Evolutionary conservation across 768 basidiomycete genomes (phyloP), one percentile per base, ranked within the genome.

Genomic region (Podaxis sp.): DNA sequence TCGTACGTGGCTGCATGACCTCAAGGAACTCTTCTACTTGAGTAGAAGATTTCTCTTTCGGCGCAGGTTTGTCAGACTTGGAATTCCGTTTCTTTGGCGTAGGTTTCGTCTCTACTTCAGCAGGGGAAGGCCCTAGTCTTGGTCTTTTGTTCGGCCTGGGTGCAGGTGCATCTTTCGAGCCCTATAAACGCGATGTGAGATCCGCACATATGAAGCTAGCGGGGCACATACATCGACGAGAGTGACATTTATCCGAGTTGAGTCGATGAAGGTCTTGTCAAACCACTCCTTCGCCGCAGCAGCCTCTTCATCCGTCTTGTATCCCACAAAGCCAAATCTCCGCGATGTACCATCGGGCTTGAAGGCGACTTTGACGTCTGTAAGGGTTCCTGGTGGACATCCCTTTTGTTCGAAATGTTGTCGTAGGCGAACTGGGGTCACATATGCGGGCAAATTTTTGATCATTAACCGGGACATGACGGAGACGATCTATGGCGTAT

Each of bases 251-350:
- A 98, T 85, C 64, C 88, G 83, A 8, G 88, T 83, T 6, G 92
- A 89, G 52, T 89, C 93, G 30, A 98, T 81, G 71, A 90, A 99
- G 0, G 90, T 92, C 24, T 84, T 81, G 73, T 96, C 86, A 67
- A 91, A 96, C 90, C 91, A 99, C 39, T 88, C 84, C 71, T 84
- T 85, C 0, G 92, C 95, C 4, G 80, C 79, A 5, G 75, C 61
- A 0, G 96, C 96, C 63, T 97, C 92, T 30, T 83, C 78, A 33
- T 88, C 81, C 0, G 88, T 84, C 76, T 92, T 94, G 80, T 87
- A 98, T 0, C 97, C 97, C 8, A 96, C 81, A 70, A 99, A 99
- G 0, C 92, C 97, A 72, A 99, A 96, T 38, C 92, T 82, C 7
- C 97, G 81, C 0, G 90, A 88, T 0, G 87, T 88, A 1, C 94